A percentile compares a stretch with the other conserved stretches of the same genome.
Evolutionary conservation across 805 yeast genomes (phyloP).

Genomic region (Vanderwaltozyma polyspora): DNA sequence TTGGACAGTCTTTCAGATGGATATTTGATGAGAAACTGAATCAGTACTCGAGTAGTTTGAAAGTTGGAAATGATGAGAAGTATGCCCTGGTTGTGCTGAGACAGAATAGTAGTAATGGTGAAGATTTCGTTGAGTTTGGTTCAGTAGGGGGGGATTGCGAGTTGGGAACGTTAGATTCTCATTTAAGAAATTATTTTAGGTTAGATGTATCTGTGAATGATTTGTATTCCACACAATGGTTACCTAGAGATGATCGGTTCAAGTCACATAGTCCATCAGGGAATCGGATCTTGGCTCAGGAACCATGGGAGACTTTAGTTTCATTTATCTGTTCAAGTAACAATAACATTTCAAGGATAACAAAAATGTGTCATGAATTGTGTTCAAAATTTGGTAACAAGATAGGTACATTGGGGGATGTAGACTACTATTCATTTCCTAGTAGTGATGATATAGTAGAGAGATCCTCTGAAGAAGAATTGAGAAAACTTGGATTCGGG

Average conservation of each 20-base stretch:
- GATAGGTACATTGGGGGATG: conserved; percentile 42
- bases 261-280: conserved; percentile 38
- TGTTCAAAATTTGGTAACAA: conserved; percentile 59
- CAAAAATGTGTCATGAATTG: conserved; percentile 79
- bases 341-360: conserved; percentile 86
- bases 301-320: conserved; percentile 91
- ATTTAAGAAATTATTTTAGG: conserved; percentile 61
- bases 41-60: conserved; percentile 10
- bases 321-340: conserved; percentile 94
- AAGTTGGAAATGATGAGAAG: conserved; percentile 9
- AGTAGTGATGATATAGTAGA: conserved; percentile 39
- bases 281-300: conserved; percentile 77
- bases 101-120: conserved; percentile 43
- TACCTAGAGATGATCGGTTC: conserved; percentile 40
- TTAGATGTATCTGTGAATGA: conserved; percentile 41
- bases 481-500: conserved; percentile 56
- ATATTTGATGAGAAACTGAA: conserved; percentile 13
- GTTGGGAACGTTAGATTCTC: conserved; percentile 27
- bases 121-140: conserved; percentile 52
- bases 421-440: conserved; percentile 65
- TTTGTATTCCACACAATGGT: conserved; percentile 52
- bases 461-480: conserved; percentile 32
- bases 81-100: conserved; percentile 53
- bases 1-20: conserved; percentile 29
- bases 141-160: conserved; percentile 26